phyloP scores from a whole-genome alignment of 2,329 filamentous ascomycete genomes.

The Alternaria sp. region DNA sequence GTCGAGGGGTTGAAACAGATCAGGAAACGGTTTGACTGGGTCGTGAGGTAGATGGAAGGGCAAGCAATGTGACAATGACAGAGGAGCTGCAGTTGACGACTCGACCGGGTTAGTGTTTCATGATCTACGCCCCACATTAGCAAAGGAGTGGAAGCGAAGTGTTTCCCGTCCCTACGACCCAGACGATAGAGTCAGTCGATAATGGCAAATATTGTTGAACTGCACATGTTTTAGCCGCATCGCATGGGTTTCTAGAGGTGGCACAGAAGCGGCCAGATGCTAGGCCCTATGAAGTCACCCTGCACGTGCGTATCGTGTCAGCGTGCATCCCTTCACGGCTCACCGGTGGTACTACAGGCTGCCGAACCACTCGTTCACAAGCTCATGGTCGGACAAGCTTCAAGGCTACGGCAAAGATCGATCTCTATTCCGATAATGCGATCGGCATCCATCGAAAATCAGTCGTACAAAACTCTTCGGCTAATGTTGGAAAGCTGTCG shows the following conservation, averaged over 20 bases:
- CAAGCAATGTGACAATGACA: neutral
- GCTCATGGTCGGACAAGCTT: slow-evolving; percentile 4
- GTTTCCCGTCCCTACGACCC: neutral
- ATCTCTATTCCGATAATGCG: slow-evolving; percentile 3
- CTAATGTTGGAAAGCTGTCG: neutral
- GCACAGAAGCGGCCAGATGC: neutral
- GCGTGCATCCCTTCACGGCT: slow-evolving; percentile 13
- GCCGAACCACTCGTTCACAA: slow-evolving; percentile 1
- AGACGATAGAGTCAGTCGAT: neutral
- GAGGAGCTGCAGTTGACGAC: neutral
- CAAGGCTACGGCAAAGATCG: slow-evolving; percentile 4
- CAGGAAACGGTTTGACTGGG: neutral
- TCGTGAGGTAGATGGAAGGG: neutral
- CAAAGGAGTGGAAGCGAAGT: neutral
- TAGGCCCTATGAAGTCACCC: slow-evolving; percentile 4
- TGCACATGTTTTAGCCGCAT: slow-evolving; percentile 24
- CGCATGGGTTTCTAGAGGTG: neutral
- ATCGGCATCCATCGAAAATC: slow-evolving; percentile 1
- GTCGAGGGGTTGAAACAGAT: neutral
- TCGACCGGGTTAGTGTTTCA: slow-evolving; percentile 11
- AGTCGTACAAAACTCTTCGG: slow-evolving; percentile 1
- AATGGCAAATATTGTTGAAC: slow-evolving; percentile 18
- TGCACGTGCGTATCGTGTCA: slow-evolving; percentile 23
- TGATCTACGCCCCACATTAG: slow-evolving; percentile 15
- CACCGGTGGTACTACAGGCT: slow-evolving; percentile 13